Conservation (phyloP, 2,329 filamentous ascomycete species). For the Epichloe festucae region DNA sequence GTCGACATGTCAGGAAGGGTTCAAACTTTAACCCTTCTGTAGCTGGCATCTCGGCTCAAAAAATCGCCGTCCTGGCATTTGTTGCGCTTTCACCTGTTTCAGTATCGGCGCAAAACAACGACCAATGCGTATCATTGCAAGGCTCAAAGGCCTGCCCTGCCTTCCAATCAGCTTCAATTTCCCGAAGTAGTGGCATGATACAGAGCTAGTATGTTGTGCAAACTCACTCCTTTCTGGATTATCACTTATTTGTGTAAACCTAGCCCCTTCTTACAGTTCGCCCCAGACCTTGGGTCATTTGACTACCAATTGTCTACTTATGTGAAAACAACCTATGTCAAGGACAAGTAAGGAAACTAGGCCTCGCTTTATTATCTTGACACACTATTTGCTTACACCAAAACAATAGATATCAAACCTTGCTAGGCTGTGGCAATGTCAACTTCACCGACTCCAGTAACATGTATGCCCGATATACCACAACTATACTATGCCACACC, state of each 20-base stretch:
- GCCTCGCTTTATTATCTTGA: not conserved
- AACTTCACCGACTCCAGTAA: constrained; percentile 66
- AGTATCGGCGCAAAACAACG: constrained; percentile 22
- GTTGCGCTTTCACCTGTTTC: constrained; percentile 16
- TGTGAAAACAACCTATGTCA: constrained; percentile 61
- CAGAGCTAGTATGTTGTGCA: constrained; percentile 47
- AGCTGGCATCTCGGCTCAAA: not conserved
- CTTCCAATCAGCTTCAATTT: constrained; percentile 60
- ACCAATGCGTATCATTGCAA: constrained; percentile 50
- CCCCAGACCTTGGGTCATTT: constrained; percentile 64
- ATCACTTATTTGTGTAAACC: constrained; percentile 21
- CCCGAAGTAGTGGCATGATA: constrained; percentile 43
- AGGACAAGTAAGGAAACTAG: constrained; percentile 48
- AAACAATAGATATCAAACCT: constrained; percentile 55
- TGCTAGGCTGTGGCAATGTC: constrained; percentile 69
- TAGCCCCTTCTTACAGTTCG: constrained; percentile 70
- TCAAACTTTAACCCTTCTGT: not conserved
- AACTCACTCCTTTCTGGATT: not conserved
- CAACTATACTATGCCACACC: constrained; percentile 81
- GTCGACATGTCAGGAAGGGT: not conserved
- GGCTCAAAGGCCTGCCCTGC: constrained; percentile 60
- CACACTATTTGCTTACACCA: not conserved
- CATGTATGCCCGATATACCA: constrained; percentile 88
- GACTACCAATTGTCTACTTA: constrained; percentile 63
- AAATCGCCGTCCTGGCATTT: constrained; percentile 11